phyloP scores from a whole-genome alignment of 768 basidiomycete genomes.

The Agaricus blazei region DNA sequence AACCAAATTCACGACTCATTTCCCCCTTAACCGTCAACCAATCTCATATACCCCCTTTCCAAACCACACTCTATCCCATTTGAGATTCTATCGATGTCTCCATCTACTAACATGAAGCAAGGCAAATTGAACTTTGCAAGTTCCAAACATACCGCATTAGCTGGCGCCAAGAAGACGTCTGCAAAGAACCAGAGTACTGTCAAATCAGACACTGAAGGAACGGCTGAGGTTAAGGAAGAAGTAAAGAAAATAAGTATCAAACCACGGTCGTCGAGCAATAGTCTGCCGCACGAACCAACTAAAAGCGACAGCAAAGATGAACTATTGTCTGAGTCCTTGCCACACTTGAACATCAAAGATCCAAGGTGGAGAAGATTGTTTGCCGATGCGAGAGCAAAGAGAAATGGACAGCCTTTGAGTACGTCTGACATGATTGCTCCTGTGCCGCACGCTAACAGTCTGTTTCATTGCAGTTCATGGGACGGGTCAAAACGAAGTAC shows the following conservation, averaged over 20 bases:
- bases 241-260: not conserved
- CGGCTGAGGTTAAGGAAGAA: not conserved
- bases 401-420: constrained; percentile 59
- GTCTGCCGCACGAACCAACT: constrained; percentile 13
- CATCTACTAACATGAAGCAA: constrained; percentile 31
- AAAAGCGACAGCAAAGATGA: constrained; percentile 14
- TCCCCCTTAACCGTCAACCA: not conserved
- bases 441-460: not conserved
- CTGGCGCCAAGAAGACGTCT: constrained; percentile 18
- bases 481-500: constrained; percentile 53
- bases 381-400: constrained; percentile 41
- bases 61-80: not conserved
- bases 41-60: not conserved
- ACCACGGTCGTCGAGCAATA: constrained; percentile 11
- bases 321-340: constrained; percentile 13
- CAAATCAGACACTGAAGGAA: not conserved
- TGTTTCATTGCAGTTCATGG: constrained; percentile 50
- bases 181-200: constrained; percentile 13
- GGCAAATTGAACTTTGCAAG: constrained; percentile 39
- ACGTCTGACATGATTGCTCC: constrained; percentile 22
- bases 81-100: constrained; percentile 7
- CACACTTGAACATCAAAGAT: constrained; percentile 44
- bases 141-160: constrained; percentile 38
- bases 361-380: constrained; percentile 48
- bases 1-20: not conserved